Evolutionary conservation across 108 stramenopile genomes (phyloP), one percentile per base, ranked within the genome.

Genomic region (Cyclotella distinguenda): DNA sequence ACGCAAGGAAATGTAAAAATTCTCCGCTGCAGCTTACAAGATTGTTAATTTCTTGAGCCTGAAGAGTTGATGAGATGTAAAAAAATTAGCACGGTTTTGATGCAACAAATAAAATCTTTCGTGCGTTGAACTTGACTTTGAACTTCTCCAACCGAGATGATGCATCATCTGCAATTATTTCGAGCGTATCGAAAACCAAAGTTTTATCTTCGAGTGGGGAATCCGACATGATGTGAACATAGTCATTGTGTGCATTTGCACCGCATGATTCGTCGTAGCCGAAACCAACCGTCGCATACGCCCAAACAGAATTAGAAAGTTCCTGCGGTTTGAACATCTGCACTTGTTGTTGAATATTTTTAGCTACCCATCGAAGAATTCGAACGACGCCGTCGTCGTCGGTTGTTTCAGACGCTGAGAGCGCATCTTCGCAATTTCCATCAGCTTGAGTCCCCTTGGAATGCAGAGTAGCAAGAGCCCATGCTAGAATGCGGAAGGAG

Each of bases 401-500:
- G 10, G 50, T 27, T 16, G 47, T 49, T 39, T 69, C 59, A 31
- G 16, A 50, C 31, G 22, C 56, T 60, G 19, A 45, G 32, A 13
- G 10, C 9, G 55, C 61, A 35, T 42, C 31, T 28, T 39, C 33
- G 23, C 63, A 54, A 28, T 48, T 36, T 18, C 42, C 71, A 9
- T 10, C 36, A 28, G 39, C 48, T 31, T 32, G 10, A 22, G 54
- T 39, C 26, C 82, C 62, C 36, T 81, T 86, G 43, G 79, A 78
- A 27, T 89, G 72, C 47, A 88, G 81, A 15, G 88, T 88, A 6
- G 86, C 88, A 25, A 86, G 68, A 25, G 86, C 87, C 90, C 90
- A 92, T 22, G 75, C 40, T 56, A 38, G 10, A 19, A 18, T 8
- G 25, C 3, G 18, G 22, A 4, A 36, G 5, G 28, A 19, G 39